Evolutionary conservation across 2,329 filamentous ascomycete genomes (phyloP), one percentile per base, ranked within the genome.

Genomic region (Pestalotiopsis sp.): DNA sequence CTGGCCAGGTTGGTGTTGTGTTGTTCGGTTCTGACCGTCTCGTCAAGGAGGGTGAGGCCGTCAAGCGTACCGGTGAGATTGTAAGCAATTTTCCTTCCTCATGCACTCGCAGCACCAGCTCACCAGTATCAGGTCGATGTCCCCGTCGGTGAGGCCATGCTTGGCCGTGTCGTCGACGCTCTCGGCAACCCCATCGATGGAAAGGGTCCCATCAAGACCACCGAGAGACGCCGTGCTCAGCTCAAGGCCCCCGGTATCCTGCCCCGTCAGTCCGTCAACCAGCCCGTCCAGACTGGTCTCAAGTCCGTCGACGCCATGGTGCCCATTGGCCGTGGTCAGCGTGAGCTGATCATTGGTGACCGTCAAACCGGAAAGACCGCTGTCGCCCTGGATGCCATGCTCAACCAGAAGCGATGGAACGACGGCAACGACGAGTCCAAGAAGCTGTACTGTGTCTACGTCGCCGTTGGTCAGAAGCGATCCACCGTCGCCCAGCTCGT

Each of bases 371-470:
- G 96, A 86, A 99, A 99, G 93, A 99, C 96, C 82, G 96, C 96
- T 80, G 95, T 99, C 82, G 95, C 92, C 80, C 93, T 99, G 72
- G 96, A 99, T 83, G 91, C 95, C 84, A 98, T 99, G 78, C 92
- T 99, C 73, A 99, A 99, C 92, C 96, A 99, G 90, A 97, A 96
- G 91, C 90, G 95, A 81, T 98, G 95, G 95, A 99, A 99, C 91
- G 87, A 85, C 82, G 79, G 84, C 81, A 88, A 81, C 84, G 95
- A 98, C 82, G 96, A 99, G 91, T 86, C 84, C 82, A 95, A 98
- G 92, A 99, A 99, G 91, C 94, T 99, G 70, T 99, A 97, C 93
- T 98, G 95, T 83, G 89, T 99, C 86, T 99, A 99, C 91, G 96
- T 98, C 79, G 96, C 96, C 80, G 91, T 99, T 78, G 96, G 96